Base-by-base conservation (phyloP, 1,139 yeast genomes). In the Debaryomyces psychrophilus region DNA sequence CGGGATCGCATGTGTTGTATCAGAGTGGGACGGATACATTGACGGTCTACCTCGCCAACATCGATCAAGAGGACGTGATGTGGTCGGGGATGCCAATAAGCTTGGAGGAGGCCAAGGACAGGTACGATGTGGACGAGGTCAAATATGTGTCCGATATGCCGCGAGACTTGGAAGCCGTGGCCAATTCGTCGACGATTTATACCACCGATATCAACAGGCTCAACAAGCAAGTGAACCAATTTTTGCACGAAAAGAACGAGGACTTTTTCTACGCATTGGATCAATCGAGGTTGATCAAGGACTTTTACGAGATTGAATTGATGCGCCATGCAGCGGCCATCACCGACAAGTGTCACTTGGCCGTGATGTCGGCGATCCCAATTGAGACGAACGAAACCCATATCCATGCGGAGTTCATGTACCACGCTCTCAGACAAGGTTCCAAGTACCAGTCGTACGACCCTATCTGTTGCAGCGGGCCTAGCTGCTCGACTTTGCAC, bases 401-500 rank as follows among this genome's bases (percentile, higher is more conserved):
- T 61, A 82, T 93, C 44, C 97, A 93, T 61, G 98, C 98, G 2
- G 98, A 92, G 63, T 93, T 93, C 64, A 79, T 87, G 50, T 93
- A 93, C 65, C 98, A 93, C 67, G 89, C 97, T 2, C 79, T 89
- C 54, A 84, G 98, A 58, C 97, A 92, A 67, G 98, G 98, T 2
- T 85, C 96, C 20, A 90, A 90, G 67, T 71, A 80, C 58, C 90
- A 85, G 65, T 84, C 96, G 9, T 93, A 93, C 62, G 97, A 90
- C 61, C 98, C 98, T 15, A 90, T 93, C 50, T 92, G 98, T 65
- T 92, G 98, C 60, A 80, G 96, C 8, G 99, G 99, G 0, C 85
- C 95, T 33, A 84, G 85, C 51, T 89, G 97, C 62, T 90, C 96
- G 20, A 90, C 97, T 2, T 77, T 93, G 53, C 99, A 93, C 65